Evolutionary conservation across 768 basidiomycete species (phyloP).

Genomic region (Grammothele lineata): DNA sequence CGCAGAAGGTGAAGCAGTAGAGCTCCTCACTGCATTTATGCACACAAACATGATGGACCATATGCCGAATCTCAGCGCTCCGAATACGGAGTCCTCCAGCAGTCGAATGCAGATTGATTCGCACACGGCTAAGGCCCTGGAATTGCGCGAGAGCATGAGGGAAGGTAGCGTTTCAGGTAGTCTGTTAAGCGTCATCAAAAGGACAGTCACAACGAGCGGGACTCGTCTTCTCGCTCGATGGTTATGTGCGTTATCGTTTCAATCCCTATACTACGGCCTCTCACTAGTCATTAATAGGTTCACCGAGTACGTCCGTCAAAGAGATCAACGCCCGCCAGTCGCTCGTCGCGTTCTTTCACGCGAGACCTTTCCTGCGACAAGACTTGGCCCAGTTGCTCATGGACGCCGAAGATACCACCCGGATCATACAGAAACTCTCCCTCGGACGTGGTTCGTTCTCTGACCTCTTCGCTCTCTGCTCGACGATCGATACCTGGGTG

Average conservation of each 20-base stretch:
- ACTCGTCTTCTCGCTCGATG: constrained; percentile 70
- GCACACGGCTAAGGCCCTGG: constrained; percentile 84
- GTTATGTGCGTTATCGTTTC: constrained; percentile 53
- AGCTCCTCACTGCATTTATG: constrained; percentile 61
- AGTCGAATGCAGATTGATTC: constrained; percentile 86
- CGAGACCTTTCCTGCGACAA: constrained; percentile 55
- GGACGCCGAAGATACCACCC: constrained; percentile 63
- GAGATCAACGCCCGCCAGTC: constrained; percentile 75
- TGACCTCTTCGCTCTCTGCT: constrained; percentile 63
- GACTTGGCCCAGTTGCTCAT: constrained; percentile 56
- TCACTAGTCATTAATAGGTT: constrained; percentile 42
- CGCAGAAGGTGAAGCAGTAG: constrained; percentile 53
- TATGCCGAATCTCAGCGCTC: constrained; percentile 61
- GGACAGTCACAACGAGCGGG: constrained; percentile 76
- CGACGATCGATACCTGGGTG: constrained; percentile 59
- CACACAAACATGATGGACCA: constrained; percentile 68
- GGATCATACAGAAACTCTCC: constrained; percentile 74
- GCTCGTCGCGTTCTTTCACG: constrained; percentile 68
- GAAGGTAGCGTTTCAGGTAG: constrained; percentile 75
- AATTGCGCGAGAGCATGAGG: constrained; percentile 69
- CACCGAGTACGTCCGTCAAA: constrained; percentile 70
- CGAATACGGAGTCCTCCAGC: constrained; percentile 49
- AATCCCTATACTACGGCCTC: constrained; percentile 1
- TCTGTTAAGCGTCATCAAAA: constrained; percentile 67
- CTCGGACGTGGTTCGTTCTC: constrained; percentile 60